Evolutionary conservation across 495 filamentous ascomycete species (phyloP).

Genomic region (Xylaria venustula): DNA sequence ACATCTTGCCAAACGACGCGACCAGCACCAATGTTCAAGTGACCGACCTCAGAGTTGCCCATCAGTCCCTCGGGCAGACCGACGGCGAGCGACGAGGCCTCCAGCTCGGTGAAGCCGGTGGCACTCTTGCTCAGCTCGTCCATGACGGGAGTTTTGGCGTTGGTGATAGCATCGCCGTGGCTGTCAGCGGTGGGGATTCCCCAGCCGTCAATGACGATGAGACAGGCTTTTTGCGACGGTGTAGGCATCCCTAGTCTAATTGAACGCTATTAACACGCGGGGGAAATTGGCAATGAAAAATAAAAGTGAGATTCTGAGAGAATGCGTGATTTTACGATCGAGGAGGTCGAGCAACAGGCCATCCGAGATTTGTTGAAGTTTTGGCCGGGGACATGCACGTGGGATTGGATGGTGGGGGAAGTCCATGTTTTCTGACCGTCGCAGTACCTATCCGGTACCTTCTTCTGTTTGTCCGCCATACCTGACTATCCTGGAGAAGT

Average conservation of each 20-base stretch:
- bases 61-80: constrained; percentile 95
- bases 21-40: constrained; percentile 97
- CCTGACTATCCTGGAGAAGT: no score
- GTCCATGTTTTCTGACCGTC: background rate
- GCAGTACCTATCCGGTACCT: background rate
- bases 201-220: constrained; percentile 99
- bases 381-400: constrained; percentile 25
- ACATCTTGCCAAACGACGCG: constrained; percentile 99
- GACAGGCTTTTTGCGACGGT: constrained; percentile 87
- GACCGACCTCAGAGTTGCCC: constrained; percentile 98
- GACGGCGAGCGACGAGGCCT: constrained; percentile 93
- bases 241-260: constrained; percentile 58
- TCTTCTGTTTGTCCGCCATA: no score
- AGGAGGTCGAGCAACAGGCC: background rate
- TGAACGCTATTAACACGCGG: constrained; percentile 26
- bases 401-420: constrained; percentile 13
- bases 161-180: constrained; percentile 90
- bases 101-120: constrained; percentile 81
- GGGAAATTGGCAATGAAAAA: constrained; percentile 21
- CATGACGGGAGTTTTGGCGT: constrained; percentile 89
- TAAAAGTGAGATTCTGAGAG: constrained; percentile 9
- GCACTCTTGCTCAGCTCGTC: constrained; percentile 74
- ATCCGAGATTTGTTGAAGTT: constrained; percentile 11
- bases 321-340: constrained; percentile 21
- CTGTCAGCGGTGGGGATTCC: constrained; percentile 79